These are phyloP conservation scores for Cercospora zeina DNA, from an alignment of 2,329 filamentous ascomycete species.

Conservation along the genomic window DNA sequence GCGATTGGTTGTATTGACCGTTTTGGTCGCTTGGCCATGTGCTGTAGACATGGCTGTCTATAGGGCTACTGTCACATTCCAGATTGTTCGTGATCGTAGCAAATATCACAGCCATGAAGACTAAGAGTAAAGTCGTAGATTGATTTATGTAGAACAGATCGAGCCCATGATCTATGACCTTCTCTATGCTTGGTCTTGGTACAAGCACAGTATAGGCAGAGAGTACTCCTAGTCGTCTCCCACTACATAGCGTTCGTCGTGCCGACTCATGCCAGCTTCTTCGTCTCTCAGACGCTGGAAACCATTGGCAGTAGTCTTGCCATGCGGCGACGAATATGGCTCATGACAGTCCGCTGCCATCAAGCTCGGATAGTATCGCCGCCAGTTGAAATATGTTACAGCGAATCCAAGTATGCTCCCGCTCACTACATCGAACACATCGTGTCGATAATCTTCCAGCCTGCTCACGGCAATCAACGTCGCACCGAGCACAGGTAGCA, in stretches of 20 bases:
- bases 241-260: slow-evolving; percentile 9
- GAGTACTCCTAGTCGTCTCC: slow-evolving; percentile 1
- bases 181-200: not conserved
- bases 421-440: slow-evolving; percentile 62
- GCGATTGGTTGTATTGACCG: not conserved
- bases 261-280: slow-evolving; percentile 41
- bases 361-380: slow-evolving; percentile 60
- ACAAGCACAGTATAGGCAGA: not conserved
- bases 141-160: not conserved
- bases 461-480: slow-evolving; percentile 61
- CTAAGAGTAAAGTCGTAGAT: not conserved
- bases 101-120: not conserved
- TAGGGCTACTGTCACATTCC: no score
- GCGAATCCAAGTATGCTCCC: slow-evolving; percentile 57
- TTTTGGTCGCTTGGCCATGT: not conserved
- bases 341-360: slow-evolving; percentile 53
- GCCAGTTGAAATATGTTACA: slow-evolving; percentile 60
- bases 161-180: not conserved
- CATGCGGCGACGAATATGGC: slow-evolving; percentile 47
- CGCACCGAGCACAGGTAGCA: slow-evolving; percentile 59
- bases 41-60: not conserved
- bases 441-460: slow-evolving; percentile 65
- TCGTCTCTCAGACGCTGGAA: slow-evolving; percentile 49
- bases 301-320: slow-evolving; percentile 27
- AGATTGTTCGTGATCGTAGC: no score